Conservation (phyloP, 2,329 filamentous ascomycete genomes). For the Arthroderma sp. region DNA sequence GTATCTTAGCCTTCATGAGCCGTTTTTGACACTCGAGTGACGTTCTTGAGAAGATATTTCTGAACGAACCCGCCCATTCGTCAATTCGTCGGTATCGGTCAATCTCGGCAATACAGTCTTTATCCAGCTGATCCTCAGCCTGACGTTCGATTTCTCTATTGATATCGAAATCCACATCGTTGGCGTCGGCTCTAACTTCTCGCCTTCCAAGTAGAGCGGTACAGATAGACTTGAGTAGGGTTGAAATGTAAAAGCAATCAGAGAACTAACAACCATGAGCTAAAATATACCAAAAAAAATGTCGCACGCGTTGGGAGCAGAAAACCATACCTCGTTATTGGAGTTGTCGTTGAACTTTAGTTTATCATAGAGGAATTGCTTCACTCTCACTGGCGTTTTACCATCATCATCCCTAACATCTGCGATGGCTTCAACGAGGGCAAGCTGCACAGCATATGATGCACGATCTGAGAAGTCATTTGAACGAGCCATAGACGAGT, state of each 20-base stretch:
- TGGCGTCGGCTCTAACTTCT: constrained; percentile 27
- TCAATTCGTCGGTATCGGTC: constrained; percentile 53
- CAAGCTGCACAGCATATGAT: constrained; percentile 70
- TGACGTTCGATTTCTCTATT: constrained; percentile 39
- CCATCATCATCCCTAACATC: constrained; percentile 62
- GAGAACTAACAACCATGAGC: constrained; percentile 47
- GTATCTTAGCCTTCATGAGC: constrained; percentile 43
- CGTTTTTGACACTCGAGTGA: constrained; percentile 48
- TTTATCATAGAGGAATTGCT: constrained; percentile 76
- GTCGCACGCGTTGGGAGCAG: not conserved
- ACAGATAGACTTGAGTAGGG: constrained; percentile 55
- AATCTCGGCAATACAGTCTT: constrained; percentile 48
- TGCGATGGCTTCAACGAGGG: constrained; percentile 70
- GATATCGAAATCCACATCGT: constrained; percentile 35
- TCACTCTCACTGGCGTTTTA: constrained; percentile 65
- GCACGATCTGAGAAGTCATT: constrained; percentile 87
- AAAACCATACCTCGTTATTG: constrained; percentile 53
- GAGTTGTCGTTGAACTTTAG: constrained; percentile 91
- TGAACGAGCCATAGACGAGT: constrained; percentile 64
- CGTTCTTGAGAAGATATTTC: constrained; percentile 51
- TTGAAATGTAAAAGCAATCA: constrained; percentile 79
- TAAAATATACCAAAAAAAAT: not conserved
- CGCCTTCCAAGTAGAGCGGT: constrained; percentile 40
- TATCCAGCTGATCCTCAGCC: constrained; percentile 44
- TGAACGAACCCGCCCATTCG: constrained; percentile 54